Percentiles rank a stretch among this genome's conserved stretches.
These are phyloP conservation scores for Delonix regia DNA, from an alignment of 306 rosid genomes.

Conservation along the genomic window DNA sequence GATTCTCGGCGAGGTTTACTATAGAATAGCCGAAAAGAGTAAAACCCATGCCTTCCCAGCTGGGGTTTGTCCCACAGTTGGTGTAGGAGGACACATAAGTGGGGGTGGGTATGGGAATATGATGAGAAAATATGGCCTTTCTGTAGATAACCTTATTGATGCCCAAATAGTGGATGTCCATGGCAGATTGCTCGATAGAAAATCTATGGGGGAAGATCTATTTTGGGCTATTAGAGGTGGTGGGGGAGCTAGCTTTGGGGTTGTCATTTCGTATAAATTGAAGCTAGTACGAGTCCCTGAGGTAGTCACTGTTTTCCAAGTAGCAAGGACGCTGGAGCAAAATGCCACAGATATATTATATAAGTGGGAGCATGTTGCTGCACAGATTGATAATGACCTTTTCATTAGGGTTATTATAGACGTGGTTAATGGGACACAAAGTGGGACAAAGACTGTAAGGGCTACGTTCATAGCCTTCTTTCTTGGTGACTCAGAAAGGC, in stretches of 20 bases:
- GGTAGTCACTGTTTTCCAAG: conserved; percentile 55
- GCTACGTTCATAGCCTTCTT: conserved; percentile 46
- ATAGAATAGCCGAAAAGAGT: conserved; percentile 49
- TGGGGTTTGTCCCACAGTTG: conserved; percentile 59
- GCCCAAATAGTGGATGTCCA: conserved; percentile 50
- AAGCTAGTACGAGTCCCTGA: conserved; percentile 53
- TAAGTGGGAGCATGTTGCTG: conserved; percentile 58
- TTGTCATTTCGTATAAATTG: conserved; percentile 51
- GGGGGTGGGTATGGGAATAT: conserved; percentile 63
- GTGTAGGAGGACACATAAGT: conserved; percentile 62
- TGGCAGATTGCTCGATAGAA: conserved; percentile 52
- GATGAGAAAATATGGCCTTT: conserved; percentile 60
- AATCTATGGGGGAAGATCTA: conserved; percentile 61
- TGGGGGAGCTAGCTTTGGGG: conserved; percentile 61
- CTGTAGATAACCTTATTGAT: conserved; percentile 56
- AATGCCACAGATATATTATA: conserved; percentile 47
- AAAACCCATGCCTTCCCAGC: conserved; percentile 55
- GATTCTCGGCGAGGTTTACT: conserved; percentile 58
- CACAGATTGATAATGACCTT: conserved; percentile 43
- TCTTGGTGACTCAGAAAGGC: conserved; percentile 56
- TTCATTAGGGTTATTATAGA: conserved; percentile 59
- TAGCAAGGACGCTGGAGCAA: conserved; percentile 44
- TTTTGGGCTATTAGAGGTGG: conserved; percentile 68
- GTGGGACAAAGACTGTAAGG: conserved; percentile 43
- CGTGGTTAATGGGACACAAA: conserved; percentile 38